Evolutionary conservation across 1,284 basidiomycete species (phyloP).

Genomic region (Prillingera fragicola): DNA sequence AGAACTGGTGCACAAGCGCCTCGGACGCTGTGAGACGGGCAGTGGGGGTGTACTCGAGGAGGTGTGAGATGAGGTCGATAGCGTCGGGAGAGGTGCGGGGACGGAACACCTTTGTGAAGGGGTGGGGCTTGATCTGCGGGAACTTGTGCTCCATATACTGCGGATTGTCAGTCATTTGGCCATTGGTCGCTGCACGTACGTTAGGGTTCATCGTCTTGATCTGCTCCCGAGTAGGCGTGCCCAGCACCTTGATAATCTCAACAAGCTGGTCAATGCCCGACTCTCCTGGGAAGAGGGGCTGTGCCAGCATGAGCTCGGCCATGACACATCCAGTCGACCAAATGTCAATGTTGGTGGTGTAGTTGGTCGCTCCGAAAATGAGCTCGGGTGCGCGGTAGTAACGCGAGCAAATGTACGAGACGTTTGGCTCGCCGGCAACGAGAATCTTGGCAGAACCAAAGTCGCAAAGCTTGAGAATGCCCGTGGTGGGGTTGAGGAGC

Average conservation of each 20-base stretch:
- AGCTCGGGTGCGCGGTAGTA: constrained; percentile 99
- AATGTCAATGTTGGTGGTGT: constrained; percentile 99
- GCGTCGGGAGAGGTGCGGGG: constrained; percentile 93
- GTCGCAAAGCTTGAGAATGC: constrained; percentile 95
- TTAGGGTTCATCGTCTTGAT: constrained; percentile 99
- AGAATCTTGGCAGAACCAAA: constrained; percentile 99
- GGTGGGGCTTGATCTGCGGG: constrained; percentile 97
- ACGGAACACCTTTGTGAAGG: constrained; percentile 96
- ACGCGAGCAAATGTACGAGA: constrained; percentile 98
- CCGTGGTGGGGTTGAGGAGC: constrained; percentile 91
- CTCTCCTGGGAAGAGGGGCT: constrained; percentile 97
- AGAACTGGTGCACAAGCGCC: constrained; percentile 93
- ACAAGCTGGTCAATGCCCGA: constrained; percentile 99
- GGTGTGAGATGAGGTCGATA: constrained; percentile 88
- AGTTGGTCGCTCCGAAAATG: constrained; percentile 99
- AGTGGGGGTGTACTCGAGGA: constrained; percentile 95
- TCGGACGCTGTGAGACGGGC: constrained; percentile 84
- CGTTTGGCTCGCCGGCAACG: constrained; percentile 95
- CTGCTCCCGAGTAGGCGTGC: constrained; percentile 95
- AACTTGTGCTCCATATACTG: constrained; percentile 99
- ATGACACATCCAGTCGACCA: constrained; percentile 99
- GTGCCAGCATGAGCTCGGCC: constrained; percentile 99
- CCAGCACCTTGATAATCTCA: constrained; percentile 99
- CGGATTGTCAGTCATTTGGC: not conserved
- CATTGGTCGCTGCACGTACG: constrained; percentile 32